A percentile compares a stretch with the other conserved stretches of the same genome.
These are phyloP conservation scores for Penicillium capsulatum DNA, from an alignment of 2,329 filamentous ascomycete species.

Conservation along the genomic window DNA sequence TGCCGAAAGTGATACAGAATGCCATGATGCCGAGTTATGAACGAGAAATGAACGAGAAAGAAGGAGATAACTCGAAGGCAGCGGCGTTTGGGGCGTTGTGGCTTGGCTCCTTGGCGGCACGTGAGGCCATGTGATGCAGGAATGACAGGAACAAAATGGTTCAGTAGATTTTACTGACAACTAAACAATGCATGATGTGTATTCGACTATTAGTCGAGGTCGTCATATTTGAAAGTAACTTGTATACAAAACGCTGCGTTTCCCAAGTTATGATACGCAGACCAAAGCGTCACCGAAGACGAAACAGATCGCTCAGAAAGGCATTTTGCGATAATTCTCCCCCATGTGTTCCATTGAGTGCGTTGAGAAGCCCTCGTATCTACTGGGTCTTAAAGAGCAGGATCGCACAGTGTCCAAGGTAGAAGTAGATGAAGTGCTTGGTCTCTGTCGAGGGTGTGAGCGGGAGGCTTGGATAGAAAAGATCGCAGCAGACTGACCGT, in stretches of 20 bases:
- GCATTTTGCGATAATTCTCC: conserved; percentile 6
- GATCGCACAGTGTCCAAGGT: conserved; percentile 96
- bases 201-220: conserved; percentile 1
- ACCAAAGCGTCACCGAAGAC: conserved; percentile 3
- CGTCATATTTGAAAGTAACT: conserved; percentile 3
- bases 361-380: too few relatives aligned
- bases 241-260: conserved; percentile 14
- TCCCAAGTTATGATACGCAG: conserved; percentile 8
- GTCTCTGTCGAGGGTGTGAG: conserved; percentile 62
- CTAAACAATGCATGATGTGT: neutral
- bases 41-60: conserved; percentile 3
- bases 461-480: neutral
- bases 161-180: neutral
- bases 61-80: conserved; percentile 23
- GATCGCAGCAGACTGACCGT: conserved; percentile 59
- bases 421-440: conserved; percentile 99
- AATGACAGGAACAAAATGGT: conserved; percentile 2
- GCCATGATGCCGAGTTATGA: conserved; percentile 29
- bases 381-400: conserved; percentile 98
- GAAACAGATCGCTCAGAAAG: conserved; percentile 9
- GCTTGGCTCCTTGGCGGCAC: conserved; percentile 32
- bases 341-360: neutral
- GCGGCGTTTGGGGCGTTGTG: conserved; percentile 29
- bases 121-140: conserved; percentile 21
- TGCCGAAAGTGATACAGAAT: conserved; percentile 44